phyloP scores from a whole-genome alignment of 228 moss, liverwort and hornwort genomes.

The Sphagnum magellanicum region DNA sequence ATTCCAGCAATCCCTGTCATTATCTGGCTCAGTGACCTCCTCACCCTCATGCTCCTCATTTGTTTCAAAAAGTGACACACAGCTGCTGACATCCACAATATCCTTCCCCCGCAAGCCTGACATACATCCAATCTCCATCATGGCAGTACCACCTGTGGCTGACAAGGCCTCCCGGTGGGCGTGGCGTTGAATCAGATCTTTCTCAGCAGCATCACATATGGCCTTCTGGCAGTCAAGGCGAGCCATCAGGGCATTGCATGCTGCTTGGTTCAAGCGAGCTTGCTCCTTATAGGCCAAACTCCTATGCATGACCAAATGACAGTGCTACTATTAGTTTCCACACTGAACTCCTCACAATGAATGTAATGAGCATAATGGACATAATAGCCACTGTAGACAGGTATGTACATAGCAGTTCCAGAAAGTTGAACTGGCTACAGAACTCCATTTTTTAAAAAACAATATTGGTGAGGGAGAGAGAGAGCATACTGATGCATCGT shows the following conservation, averaged over 20 bases:
- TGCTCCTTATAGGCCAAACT: constrained; percentile 39
- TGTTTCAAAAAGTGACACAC: constrained; percentile 7
- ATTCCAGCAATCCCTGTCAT: constrained; percentile 7
- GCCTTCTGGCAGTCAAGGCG: constrained; percentile 30
- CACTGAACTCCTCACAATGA: not conserved
- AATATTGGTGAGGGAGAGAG: not conserved
- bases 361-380: not conserved
- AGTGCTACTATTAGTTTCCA: not conserved
- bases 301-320: constrained; percentile 7
- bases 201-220: constrained; percentile 24
- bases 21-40: constrained; percentile 8
- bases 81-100: constrained; percentile 16
- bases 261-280: constrained; percentile 35
- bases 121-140: not conserved
- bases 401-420: too few species aligned
- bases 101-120: constrained; percentile 5
- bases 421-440: too few species aligned
- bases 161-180: constrained; percentile 15
- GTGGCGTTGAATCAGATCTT: constrained; percentile 22
- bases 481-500: constrained; percentile 35
- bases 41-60: constrained; percentile 21
- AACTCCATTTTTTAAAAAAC: too few species aligned
- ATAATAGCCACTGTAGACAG: too few species aligned
- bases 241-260: constrained; percentile 41
- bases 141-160: constrained; percentile 1